A percentile compares a stretch with the other conserved stretches of the same genome.
phyloP scores from a whole-genome alignment of 2,329 filamentous ascomycete genomes.

The Cadophora sp. region DNA sequence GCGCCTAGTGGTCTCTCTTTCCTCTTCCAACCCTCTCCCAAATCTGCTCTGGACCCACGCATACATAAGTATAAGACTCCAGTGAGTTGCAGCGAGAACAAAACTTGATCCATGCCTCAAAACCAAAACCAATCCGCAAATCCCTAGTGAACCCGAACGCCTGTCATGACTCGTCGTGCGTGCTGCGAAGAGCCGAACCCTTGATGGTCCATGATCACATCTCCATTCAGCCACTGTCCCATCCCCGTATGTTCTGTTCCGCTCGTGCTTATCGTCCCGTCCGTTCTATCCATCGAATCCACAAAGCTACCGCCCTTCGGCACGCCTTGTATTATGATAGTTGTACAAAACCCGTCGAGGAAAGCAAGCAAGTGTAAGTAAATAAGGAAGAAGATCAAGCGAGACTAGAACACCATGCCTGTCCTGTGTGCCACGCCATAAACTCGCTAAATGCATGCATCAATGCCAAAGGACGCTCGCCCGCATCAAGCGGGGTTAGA shows the following conservation, averaged over 20 bases:
- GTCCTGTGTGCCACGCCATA: background rate
- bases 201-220: background rate
- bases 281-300: background rate
- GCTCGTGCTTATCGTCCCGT: background rate
- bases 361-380: background rate
- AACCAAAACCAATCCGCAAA: background rate
- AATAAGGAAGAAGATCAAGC: background rate
- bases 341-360: background rate
- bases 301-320: background rate
- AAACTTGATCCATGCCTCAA: constrained; percentile 4
- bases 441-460: constrained; percentile 21
- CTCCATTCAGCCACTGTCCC: background rate
- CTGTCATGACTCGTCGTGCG: constrained; percentile 11
- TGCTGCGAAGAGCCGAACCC: background rate
- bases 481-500: constrained; percentile 1
- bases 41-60: no score
- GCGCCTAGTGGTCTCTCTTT: no score
- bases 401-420: constrained; percentile 3
- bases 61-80: background rate
- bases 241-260: background rate
- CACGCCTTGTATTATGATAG: constrained; percentile 10
- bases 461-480: background rate
- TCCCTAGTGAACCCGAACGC: background rate
- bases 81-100: background rate
- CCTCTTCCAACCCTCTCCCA: background rate